A percentile compares a stretch with the other conserved stretches of the same genome.
Conservation (phyloP, 2,329 filamentous ascomycete species). For the Xylariomycetidae sp. region DNA sequence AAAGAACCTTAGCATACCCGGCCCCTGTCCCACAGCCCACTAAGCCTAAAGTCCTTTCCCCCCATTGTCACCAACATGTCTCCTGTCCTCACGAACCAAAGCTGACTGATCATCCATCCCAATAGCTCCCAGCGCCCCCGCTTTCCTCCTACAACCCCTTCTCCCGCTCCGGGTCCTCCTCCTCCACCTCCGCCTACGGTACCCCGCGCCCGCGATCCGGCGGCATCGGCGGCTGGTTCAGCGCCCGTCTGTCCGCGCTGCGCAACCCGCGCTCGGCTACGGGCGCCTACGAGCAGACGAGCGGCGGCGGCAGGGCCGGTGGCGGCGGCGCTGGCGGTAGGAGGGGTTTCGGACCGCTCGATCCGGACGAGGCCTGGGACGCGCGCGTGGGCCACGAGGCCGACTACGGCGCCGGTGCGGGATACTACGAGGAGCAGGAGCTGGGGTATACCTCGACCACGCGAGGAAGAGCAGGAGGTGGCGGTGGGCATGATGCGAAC, state of each 20-base stretch:
- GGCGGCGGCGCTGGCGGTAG: slow-evolving; percentile 36
- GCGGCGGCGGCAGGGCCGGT: too few species aligned
- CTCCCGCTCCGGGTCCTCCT: slow-evolving; percentile 38
- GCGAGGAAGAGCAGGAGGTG: slow-evolving; percentile 48
- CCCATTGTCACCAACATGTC: too few species aligned
- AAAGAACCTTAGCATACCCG: too few species aligned
- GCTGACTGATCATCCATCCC: too few species aligned
- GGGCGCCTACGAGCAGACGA: slow-evolving; percentile 74
- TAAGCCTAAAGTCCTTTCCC: too few species aligned
- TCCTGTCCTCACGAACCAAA: too few species aligned
- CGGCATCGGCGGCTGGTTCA: slow-evolving; percentile 70
- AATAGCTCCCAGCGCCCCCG: slow-evolving; percentile 65
- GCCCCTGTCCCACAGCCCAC: too few species aligned
- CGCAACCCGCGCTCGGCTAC: slow-evolving; percentile 58
- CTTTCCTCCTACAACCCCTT: slow-evolving; percentile 70
- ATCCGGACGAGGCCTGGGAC: slow-evolving; percentile 86
- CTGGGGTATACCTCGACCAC: slow-evolving; percentile 42
- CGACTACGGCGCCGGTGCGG: slow-evolving; percentile 50
- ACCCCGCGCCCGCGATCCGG: slow-evolving; percentile 52
- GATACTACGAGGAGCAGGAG: slow-evolving; percentile 71
- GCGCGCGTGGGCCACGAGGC: slow-evolving; percentile 71
- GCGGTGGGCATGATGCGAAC: too few species aligned
- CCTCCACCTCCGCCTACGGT: slow-evolving; percentile 42
- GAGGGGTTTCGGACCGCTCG: slow-evolving; percentile 62
- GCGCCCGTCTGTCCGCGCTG: slow-evolving; percentile 58